phyloP scores from a whole-genome alignment of 257 asterid species.

The Solanum bulbocastanum region DNA sequence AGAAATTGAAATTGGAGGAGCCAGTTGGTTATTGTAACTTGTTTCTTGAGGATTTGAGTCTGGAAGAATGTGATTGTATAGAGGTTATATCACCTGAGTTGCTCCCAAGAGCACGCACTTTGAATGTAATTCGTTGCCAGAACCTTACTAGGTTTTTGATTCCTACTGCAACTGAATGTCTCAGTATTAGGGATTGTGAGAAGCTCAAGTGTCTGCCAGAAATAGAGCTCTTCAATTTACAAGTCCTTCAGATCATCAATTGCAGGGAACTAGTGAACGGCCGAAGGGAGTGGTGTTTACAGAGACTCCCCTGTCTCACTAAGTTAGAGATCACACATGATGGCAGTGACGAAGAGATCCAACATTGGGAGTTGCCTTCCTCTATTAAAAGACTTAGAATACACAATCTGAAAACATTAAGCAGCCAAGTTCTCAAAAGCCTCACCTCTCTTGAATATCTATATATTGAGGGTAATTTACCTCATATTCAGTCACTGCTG shows the following conservation, averaged over 20 bases:
- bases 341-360: neutral
- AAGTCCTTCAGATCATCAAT: fast-evolving
- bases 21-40: neutral
- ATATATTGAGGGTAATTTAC: fast-evolving
- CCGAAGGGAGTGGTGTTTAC: neutral
- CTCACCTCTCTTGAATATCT: neutral
- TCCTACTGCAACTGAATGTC: neutral
- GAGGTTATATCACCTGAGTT: neutral
- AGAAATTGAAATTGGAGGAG: neutral
- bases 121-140: fast-evolving
- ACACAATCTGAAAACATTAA: neutral
- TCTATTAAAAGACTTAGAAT: fast-evolving
- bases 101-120: neutral
- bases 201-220: neutral
- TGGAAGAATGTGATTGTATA: fast-evolving
- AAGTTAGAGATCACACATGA: fast-evolving
- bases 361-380: neutral
- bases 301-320: neutral
- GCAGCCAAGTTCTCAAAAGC: neutral
- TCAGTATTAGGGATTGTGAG: neutral
- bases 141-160: neutral
- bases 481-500: neutral
- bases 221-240: neutral
- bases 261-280: neutral
- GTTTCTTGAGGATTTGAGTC: fast-evolving